Conservation (phyloP, 2,329 filamentous ascomycete genomes). For the Aspergillus sp. region DNA sequence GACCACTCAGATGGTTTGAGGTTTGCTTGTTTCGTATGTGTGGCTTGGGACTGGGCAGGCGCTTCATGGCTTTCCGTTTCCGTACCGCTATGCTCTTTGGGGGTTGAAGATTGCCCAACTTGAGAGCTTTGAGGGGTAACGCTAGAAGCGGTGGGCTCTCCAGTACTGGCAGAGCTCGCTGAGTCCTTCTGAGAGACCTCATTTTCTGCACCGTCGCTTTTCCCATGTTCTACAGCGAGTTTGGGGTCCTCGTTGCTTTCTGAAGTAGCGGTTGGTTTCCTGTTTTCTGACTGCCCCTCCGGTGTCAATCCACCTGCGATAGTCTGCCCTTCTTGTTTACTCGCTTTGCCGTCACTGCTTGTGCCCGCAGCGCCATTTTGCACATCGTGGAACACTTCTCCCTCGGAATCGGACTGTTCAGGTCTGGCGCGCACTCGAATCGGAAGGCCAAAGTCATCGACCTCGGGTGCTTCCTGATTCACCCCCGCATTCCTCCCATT, state of each 20-base stretch:
- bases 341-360: background rate
- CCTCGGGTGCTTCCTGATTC: slow-evolving; percentile 7
- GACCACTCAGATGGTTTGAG: slow-evolving; percentile 73
- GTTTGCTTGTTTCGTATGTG: slow-evolving; percentile 19
- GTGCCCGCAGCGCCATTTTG: slow-evolving; percentile 3
- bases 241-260: background rate
- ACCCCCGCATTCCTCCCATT: slow-evolving; percentile 3
- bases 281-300: background rate
- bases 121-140: background rate
- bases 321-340: slow-evolving; percentile 1
- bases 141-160: background rate
- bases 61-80: slow-evolving; percentile 2
- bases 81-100: slow-evolving; percentile 3
- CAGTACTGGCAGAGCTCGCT: slow-evolving; percentile 1
- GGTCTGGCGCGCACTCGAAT: slow-evolving; percentile 23
- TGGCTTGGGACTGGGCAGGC: slow-evolving; percentile 8
- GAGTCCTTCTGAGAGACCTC: background rate
- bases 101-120: background rate
- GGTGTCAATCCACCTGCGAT: background rate
- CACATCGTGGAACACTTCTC: slow-evolving; percentile 17
- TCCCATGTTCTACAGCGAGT: slow-evolving; percentile 2
- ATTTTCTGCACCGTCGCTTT: slow-evolving; percentile 2
- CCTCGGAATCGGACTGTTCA: slow-evolving; percentile 6
- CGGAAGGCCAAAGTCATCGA: slow-evolving; percentile 38
- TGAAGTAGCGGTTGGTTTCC: background rate